phyloP scores from a whole-genome alignment of 352 stramenopile genomes.

The Globisporangium viniferum region DNA sequence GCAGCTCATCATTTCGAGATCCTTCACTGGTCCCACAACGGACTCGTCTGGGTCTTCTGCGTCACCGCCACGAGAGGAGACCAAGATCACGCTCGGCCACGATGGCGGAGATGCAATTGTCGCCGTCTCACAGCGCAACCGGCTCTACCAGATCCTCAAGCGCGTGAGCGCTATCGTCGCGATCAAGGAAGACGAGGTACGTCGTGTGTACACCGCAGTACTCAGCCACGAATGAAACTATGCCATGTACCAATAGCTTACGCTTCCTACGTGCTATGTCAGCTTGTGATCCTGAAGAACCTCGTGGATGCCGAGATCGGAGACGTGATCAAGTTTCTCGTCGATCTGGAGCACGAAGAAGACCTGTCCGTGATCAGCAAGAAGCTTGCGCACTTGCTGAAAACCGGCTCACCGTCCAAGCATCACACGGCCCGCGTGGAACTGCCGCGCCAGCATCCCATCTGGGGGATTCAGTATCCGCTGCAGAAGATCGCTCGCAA shows the following conservation, averaged over 20 bases:
- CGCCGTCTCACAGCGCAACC: slow-evolving; percentile 47
- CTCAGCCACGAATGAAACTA: too few species aligned
- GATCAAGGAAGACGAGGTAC: slow-evolving; percentile 58
- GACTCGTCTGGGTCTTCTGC: not conserved
- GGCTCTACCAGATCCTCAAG: slow-evolving; percentile 67
- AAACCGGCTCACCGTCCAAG: slow-evolving; percentile 59
- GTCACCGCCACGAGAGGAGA: slow-evolving; percentile 36
- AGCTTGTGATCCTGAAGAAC: slow-evolving; percentile 69
- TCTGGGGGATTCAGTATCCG: slow-evolving; percentile 69
- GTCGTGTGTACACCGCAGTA: not conserved
- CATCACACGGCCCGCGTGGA: slow-evolving; percentile 27
- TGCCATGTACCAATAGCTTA: not conserved
- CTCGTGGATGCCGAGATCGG: slow-evolving; percentile 68
- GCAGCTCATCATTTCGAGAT: slow-evolving; percentile 2
- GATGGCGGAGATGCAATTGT: slow-evolving; percentile 34
- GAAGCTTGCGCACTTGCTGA: slow-evolving; percentile 37
- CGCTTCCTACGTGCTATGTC: not conserved
- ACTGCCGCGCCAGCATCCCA: slow-evolving; percentile 32
- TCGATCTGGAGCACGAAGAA: slow-evolving; percentile 41
- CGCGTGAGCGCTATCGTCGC: slow-evolving; percentile 40
- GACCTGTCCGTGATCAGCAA: slow-evolving; percentile 26
- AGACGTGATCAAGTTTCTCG: slow-evolving; percentile 62
- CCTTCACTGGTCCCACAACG: slow-evolving; percentile 2
- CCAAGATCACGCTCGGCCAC: slow-evolving; percentile 51
- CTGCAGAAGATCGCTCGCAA: slow-evolving; percentile 69